Base-by-base conservation (phyloP, 148 eudicot species). In the Polygonum maritimum region DNA sequence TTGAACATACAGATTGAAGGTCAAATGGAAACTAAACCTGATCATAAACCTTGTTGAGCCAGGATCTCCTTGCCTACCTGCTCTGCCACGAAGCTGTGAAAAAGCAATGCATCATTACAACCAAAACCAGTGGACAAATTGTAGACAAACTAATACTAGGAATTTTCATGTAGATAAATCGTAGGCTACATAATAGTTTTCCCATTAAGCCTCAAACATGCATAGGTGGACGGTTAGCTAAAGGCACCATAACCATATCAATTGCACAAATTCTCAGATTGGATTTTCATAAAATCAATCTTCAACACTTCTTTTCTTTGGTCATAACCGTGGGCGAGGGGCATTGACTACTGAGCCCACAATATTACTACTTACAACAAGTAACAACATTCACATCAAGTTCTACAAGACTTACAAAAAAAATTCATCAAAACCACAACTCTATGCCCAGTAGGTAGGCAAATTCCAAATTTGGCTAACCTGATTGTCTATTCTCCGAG, bases 61-160 rank as follows among this genome's bases (percentile, higher is more conserved):
- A 31, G 94, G 99, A 89, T 95, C 99, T 65, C 99, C 99, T 82
- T 95, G 99, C 80, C 99, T 90, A 49, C 96, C 99, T 63, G 99
- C 96, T 85, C 99, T 89, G 74, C 99, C 99, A 82, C 99, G 97
- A 55, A 95, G 96, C 99, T 95, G 86, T 57, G 57, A 74, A 41
- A 75, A 84, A 69, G 49, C 45, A 81, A 33, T 12, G 74, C 47
- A 69, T 3, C 19, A 70, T 70, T 72, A 47, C 7, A 4, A 16
- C 19, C n/a, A 51, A 16, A 16, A 16, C 9, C 47, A 44, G 26
- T 54, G 7, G 26, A 54, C 26, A 54, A n/a, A 54, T 4, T 16
- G 22, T 54, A 54, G 60, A 41, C 60, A 54, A 54, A n/a, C n/a
- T 15, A 49, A 54, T 44, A 54, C 7, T 22, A 54, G 60, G 60